Percentiles rank a stretch among this genome's conserved stretches.
Evolutionary conservation across 306 rosid species (phyloP).

Genomic region (Casuarina cunninghamiana): DNA sequence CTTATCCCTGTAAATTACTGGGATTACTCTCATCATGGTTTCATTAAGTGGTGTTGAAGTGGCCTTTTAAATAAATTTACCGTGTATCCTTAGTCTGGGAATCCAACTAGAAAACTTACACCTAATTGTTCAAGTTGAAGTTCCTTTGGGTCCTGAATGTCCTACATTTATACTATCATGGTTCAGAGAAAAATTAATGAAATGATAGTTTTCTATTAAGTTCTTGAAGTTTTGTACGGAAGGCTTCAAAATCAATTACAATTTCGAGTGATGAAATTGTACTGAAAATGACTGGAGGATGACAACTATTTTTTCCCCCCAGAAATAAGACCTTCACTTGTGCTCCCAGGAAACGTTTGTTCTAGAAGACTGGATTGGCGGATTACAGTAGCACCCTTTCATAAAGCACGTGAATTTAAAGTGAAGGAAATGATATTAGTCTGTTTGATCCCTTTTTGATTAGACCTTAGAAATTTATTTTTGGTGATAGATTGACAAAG

Average conservation of each 20-base stretch:
- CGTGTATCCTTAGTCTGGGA: not conserved
- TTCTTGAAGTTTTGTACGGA: not conserved
- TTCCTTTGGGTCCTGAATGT: not conserved
- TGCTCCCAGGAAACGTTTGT: not conserved
- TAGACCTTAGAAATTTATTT: not conserved
- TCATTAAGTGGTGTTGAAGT: not conserved
- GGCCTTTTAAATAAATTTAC: not conserved
- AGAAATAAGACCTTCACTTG: not conserved
- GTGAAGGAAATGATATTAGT: not conserved
- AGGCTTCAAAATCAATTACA: too few species aligned
- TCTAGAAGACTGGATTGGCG: not conserved
- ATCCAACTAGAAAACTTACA: not conserved
- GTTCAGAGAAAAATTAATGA: not conserved
- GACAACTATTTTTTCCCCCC: too few species aligned
- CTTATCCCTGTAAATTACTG: constrained; percentile 15
- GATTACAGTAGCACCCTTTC: not conserved
- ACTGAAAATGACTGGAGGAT: not conserved
- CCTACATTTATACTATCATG: not conserved
- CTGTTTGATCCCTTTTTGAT: not conserved
- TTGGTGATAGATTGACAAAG: not conserved
- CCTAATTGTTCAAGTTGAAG: not conserved
- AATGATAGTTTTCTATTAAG: not conserved
- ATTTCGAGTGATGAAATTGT: not conserved
- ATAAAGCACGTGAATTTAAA: not conserved
- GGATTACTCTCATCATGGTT: constrained; percentile 20